Conservation (phyloP, 495 filamentous ascomycete genomes). For the Podospora pseudopauciseta region DNA sequence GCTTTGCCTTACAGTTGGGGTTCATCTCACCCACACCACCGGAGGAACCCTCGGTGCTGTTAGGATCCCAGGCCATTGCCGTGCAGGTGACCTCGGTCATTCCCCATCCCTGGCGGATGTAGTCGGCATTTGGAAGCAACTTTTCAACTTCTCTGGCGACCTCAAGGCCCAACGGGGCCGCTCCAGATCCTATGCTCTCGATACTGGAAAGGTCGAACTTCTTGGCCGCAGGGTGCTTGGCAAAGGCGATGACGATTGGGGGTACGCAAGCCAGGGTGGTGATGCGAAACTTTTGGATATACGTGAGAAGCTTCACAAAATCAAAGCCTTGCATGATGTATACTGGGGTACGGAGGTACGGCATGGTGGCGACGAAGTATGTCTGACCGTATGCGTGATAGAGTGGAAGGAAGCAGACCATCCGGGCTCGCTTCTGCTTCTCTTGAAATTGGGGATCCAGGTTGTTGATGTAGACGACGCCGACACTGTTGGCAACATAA, state of each 20-base stretch:
- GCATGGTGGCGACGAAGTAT: slow-evolving; percentile 39
- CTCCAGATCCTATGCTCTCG: slow-evolving; percentile 54
- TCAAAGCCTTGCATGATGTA: slow-evolving; percentile 75
- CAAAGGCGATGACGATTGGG: slow-evolving; percentile 67
- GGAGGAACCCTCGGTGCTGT: slow-evolving; percentile 25
- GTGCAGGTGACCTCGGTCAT: slow-evolving; percentile 79
- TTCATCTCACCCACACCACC: slow-evolving; percentile 63
- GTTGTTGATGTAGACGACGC: slow-evolving; percentile 46
- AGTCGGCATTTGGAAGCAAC: slow-evolving; percentile 52
- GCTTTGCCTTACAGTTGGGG: slow-evolving; percentile 63
- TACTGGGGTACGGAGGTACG: slow-evolving; percentile 43
- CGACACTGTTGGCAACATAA: slow-evolving; percentile 63
- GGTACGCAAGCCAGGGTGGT: slow-evolving; percentile 59
- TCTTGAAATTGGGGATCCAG: slow-evolving; percentile 44
- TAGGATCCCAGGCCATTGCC: slow-evolving; percentile 57
- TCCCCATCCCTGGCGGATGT: slow-evolving; percentile 76
- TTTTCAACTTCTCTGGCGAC: slow-evolving; percentile 56
- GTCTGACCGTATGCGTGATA: slow-evolving; percentile 66
- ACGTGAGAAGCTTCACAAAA: slow-evolving; percentile 64
- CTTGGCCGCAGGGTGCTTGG: slow-evolving; percentile 62
- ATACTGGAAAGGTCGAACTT: slow-evolving; percentile 69
- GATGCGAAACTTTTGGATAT: slow-evolving; percentile 65
- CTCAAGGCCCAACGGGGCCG: slow-evolving; percentile 63
- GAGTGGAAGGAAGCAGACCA: slow-evolving; percentile 62
- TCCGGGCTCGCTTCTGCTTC: slow-evolving; percentile 28